Base-by-base conservation (phyloP, 2,329 filamentous ascomycete genomes). In the Alternaria panax region DNA sequence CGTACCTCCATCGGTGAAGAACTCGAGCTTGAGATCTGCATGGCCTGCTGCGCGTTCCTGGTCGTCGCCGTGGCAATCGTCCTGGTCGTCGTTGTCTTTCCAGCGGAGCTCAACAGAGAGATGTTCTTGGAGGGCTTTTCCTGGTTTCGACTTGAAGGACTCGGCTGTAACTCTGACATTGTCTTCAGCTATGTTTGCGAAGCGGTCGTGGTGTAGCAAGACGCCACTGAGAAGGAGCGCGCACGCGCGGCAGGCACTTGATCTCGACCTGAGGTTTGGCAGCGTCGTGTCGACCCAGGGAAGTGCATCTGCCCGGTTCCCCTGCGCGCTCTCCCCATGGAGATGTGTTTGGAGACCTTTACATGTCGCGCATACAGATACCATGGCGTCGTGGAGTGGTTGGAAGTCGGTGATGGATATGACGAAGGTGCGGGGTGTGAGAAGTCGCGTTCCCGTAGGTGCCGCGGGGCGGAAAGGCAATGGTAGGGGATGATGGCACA, bases 1-100 rank as follows among this genome's bases (percentile, higher is more conserved):
- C 72, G 22, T 74, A 76, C 75, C 72, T 73, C 68, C 64, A 57
- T 76, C 74, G 57, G 74, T 75, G 45, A 73, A 78, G 55, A 75
- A 74, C 51, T 78, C 75, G 1, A 78, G 64, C 40, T 75, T 77
- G 46, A 78, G 65, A 51, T 78, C 74, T 42, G 75, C 72, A 62
- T 73, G 73, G 41, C 65, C 65, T 22, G 63, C 38, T 2, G 66
- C 55, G 43, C 67, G 65, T 20, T 68, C 67, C 25, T 68, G 65
- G 46, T 67, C 65, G 36, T 70, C 62, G 28, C 62, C 60, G 41
- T 65, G 67, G 48, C 52, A 59, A 12, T 69, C 67, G 45, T 68
- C 60, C 28, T 58, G 58, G 14, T 65, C 56, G 22, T 65, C 63
- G 30, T 41, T 59, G 16, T 65, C 58, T 28, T 67, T 66, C 74